These are phyloP conservation scores for Phellinidium pouzarii DNA, from an alignment of 1,284 basidiomycete species.

Conservation along the genomic window DNA sequence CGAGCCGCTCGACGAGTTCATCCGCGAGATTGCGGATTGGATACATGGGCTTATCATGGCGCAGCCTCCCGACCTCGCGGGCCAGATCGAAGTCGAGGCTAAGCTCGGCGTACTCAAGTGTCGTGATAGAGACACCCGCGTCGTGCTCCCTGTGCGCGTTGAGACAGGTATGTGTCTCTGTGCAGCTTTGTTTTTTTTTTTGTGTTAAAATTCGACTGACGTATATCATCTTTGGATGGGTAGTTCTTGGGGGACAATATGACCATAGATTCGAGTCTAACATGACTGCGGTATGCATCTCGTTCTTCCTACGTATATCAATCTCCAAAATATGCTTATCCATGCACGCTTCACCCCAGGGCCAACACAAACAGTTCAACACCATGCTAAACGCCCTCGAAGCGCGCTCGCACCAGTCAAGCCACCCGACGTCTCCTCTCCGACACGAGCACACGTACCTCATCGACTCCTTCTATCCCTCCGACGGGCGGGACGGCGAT, in stretches of 20 bases:
- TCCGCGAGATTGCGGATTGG: conserved; percentile 87
- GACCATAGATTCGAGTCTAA: conserved; percentile 85
- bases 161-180: conserved; percentile 73
- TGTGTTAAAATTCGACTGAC: no score
- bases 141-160: conserved; percentile 69
- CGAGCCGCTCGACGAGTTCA: conserved; percentile 92
- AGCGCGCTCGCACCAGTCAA: conserved; percentile 37
- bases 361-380: conserved; percentile 86
- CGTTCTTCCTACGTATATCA: background rate
- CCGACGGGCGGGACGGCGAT: conserved; percentile 41
- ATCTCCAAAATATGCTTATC: conserved; percentile 5
- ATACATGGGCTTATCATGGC: conserved; percentile 64
- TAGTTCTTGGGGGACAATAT: conserved; percentile 43
- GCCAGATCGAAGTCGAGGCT: conserved; percentile 79
- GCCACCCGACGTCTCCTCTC: conserved; percentile 51
- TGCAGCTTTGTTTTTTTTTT: no score
- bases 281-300: conserved; percentile 76
- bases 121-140: conserved; percentile 45
- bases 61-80: conserved; percentile 37
- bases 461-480: conserved; percentile 74
- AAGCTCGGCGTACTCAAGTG: conserved; percentile 84
- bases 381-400: conserved; percentile 75
- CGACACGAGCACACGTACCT: conserved; percentile 76
- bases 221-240: conserved; percentile 15
- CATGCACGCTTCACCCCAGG: conserved; percentile 37